Base-by-base conservation (phyloP, 331 rosid genomes). In the Prunus yedoensis region DNA sequence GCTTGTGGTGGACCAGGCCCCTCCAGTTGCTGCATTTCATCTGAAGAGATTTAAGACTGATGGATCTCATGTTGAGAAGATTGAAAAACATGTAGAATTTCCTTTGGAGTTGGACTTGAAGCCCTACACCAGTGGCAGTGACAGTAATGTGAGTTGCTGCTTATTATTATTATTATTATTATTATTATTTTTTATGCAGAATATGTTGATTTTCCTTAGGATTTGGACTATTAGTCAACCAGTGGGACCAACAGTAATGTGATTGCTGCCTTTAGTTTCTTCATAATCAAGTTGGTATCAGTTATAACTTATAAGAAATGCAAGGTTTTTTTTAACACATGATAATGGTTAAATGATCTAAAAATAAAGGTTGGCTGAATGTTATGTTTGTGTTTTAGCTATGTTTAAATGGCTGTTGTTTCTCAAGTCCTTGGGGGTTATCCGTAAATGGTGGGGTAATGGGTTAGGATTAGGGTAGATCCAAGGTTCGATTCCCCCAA, bases 41-140 rank as follows among this genome's bases (percentile, higher is more conserved):
- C 80, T 95, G 17, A 92, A 95, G 77, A 84, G 99, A 81, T 95
- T 95, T 70, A 92, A 92, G 87, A 74, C 90, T 51, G 85, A 88
- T 82, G 90, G 96, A 35, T 38, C 47, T 52, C 64, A 2, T 66
- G 90, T 90, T 59, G 86, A 90, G 78, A 95, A 95, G 87, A 84
- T 95, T 58, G 93, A 90, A 60, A 90, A 95, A 73, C 96, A 89
- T 68, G 85, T 95, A 59, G 78, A 87, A 10, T 92, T 92, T 59
- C 94, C 97, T 0, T 47, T 90, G 86, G 97, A 90, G 87, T 74
- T 95, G 86, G 94, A 95, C 82, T 71, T 95, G 87, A 72, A 76
- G 75, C 89, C 96, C 16, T 95, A 84, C 85, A 85, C 88, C n/a
- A 47, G 54, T 32, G 49, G 77, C 41, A 67, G 75, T 57, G 62